Base-by-base conservation (phyloP, 805 yeast species). In the Saturnispora gosingensis region DNA sequence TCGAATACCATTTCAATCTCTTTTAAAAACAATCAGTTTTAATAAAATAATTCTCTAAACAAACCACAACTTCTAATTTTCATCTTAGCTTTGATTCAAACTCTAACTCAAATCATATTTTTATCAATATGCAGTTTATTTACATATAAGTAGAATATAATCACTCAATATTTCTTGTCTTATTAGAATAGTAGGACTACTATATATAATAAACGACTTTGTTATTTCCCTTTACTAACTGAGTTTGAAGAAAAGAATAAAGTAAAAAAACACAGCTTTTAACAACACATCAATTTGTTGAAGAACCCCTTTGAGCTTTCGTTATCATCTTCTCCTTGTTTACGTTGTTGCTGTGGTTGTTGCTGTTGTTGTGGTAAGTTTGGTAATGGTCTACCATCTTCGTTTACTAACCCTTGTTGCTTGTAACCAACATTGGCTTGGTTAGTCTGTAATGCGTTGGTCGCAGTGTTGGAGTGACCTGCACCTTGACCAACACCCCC, bases 371-470 rank as follows among this genome's bases (percentile, higher is more conserved):
- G 59, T 27, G 71, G 71, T 49, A 66, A 55, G 51, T 65, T 66
- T 48, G 71, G 71, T 36, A 67, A 53, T 32, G 71, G 71, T 57
- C 69, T 64, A 39, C 63, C 60, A 22, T 59, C 61, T 38, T 56
- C 56, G 18, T n/a, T 32, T 25, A 25, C 22, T 11, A 38, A 52
- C 44, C 58, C 58, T 30, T 54, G 56, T 27, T 51, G 56, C 20
- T 46, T 36, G 24, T 50, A 28, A 20, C 34, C 28, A 42, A 30
- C 39, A 46, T 53, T 35, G 11, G 42, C 11, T 36, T 38, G 42
- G 25, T 13, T 35, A 10, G 43, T 10, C 30, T 44, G 40, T 18
- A 10, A 20, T 43, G 39, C 44, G 25, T 32, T 44, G 44, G 36
- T 32, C 20, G 38, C 48, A 30, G 36, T 46, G 42, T 15, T 44